Base-by-base conservation (phyloP, 345 rosid species). In the Lepidium aucheri region DNA sequence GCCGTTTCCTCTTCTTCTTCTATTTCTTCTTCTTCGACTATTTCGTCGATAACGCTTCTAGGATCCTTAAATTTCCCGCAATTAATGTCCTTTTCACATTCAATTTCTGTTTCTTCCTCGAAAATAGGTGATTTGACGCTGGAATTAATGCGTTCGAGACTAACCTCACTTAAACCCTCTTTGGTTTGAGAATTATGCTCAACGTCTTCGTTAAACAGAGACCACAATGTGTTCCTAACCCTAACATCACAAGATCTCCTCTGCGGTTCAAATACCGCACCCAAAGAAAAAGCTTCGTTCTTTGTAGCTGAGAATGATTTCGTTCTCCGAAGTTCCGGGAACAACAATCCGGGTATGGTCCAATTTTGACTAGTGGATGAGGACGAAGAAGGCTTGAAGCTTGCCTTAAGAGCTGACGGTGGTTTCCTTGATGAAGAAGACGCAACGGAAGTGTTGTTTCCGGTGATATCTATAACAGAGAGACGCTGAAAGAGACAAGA, bases 401-500 rank as follows among this genome's bases (percentile, higher is more conserved):
- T 80, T 44, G 91, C 77, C 65, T 80, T 88, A 63, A 86, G 81
- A 33, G 85, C 64, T 7, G 65, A 55, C 57, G 89, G 85, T 1
- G 94, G 87, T 59, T 83, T 82, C 16, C 76, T 79, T 13, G 93
- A 80, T 47, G 95, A 72, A 9, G 86, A 38, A 12, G 69, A 36
- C 22, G 88, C 47, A 43, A 74, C 15, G 35, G 75, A 2, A 20
- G 63, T 5, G 15, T 69, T 59, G 0, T 74, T 32, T 12, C 80
- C 45, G 46, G 81, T 70, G 61, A 65, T 47, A 53, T 74, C 89
- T 74, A 95, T 77, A 34, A 79, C 78, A 58, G 91, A 78, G 59
- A 95, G 97, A 35, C 99, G 99, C 45, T 95, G 93, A 81, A 86
- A 95, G 82, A 95, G 97, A 77, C 97, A 95, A 73, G 85, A 82